Base-by-base conservation (phyloP, 208 protist species). In the Entamoeba dispar region DNA sequence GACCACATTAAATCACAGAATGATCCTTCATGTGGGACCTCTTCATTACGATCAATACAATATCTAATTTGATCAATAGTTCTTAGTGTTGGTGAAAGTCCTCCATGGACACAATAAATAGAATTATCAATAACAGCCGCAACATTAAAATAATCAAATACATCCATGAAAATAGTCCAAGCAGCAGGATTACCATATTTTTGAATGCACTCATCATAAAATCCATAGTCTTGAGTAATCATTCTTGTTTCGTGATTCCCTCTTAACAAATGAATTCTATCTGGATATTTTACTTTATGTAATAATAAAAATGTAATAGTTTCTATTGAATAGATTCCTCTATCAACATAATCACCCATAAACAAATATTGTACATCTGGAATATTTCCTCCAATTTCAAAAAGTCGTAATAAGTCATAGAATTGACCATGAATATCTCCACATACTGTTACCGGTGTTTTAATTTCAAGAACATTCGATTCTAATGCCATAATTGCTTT, bases 131-230 rank as follows among this genome's bases (percentile, higher is more conserved):
- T 49, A 94, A 94, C 86, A 17, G 86, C 98, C 38, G 97, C 97
- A 5, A 99, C 96, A 14, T 97, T 97, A 10, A 99, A 96, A 93
- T 98, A 98, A 95, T 99, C 99, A 94, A 99, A 99, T 27, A 99
- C 97, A 93, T 99, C 98, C 2, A 98, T 99, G 95, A 98, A 99
- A 94, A 99, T 99, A 47, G 97, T 96, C 99, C 99, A 99, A 47
- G 99, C 98, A 94, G 99, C 99, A n/a, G 98, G 98, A 86, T 96
- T 98, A 50, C 98, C 98, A 95, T 99, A 99, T 96, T 99, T 99
- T 92, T 98, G 96, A 92, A 99, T 95, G 94, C 98, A 99, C 95
- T 99, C 98, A 94, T 99, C 98, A 95, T 99, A 99, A 95, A 99
- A 99, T 51, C 98, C 98, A 96, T 99, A 99, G 49, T 98, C 97